Evolutionary conservation across 2,329 filamentous ascomycete genomes (phyloP), one percentile per base, ranked within the genome.

Genomic region (Pseudocercospora pini-densiflorae): DNA sequence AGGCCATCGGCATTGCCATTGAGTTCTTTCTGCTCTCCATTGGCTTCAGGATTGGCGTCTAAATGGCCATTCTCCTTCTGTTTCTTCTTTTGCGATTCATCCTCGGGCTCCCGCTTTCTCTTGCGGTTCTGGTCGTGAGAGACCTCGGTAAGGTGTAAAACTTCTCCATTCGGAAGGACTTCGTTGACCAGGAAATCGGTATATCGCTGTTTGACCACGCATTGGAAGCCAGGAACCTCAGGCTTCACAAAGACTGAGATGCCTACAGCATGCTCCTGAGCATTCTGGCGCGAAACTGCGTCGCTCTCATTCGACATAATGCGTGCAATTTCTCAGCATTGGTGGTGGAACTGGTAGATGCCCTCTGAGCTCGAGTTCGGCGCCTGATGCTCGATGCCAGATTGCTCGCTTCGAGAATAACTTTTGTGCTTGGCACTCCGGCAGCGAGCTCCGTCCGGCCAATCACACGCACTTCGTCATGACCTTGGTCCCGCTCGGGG

Each of bases 161-260:
- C 92, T 62, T 88, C 80, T 16, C 93, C 93, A 74, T 90, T 87
- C 31, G 89, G 88, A 21, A 87, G 82, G 68, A 97, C 94, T 79
- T 97, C 94, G 75, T 97, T 94, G 73, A 97, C 94, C 72, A 95
- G 84, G 74, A 97, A 97, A 78, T 97, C 94, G 3, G 93, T 94
- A 79, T 94, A 97, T 71, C 92, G 85, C 75, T 90, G 88, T 82
- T 92, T 92, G 74, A 92, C 74, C 14, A 89, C 81, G 19, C 89
- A 90, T 14, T 80, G 78, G 70, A 92, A 92, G 0, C 88, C 87
- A 63, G 82, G 78, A 33, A 85, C 82, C n/a, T 84, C 78, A 1
- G 83, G 79, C 54, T 84, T 87, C 16, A 90, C 86, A 76, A 87
- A 91, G 70, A 87, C 83, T 8, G 85, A 86, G 70, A 92, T 92